Evolutionary conservation across 768 basidiomycete species (phyloP), one percentile per base, ranked within the genome.

Genomic region (Podaxis mareebaensis): DNA sequence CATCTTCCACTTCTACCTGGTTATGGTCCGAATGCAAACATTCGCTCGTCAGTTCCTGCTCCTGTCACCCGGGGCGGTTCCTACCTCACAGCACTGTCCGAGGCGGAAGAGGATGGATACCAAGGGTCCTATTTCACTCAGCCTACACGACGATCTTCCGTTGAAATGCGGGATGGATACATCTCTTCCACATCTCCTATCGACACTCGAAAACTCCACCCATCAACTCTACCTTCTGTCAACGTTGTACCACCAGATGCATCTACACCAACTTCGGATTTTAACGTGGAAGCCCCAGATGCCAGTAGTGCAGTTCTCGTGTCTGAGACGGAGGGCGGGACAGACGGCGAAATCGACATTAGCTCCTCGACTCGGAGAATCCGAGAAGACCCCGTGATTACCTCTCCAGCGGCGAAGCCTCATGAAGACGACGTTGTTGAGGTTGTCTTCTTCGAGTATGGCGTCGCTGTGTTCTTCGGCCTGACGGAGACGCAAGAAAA

Each of bases 401-500:
- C 38, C 15, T 17, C 48, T 39, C 42, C 61, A 20, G 22, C 52
- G 17, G 7, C 36, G 2, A n/a, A 39, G 26, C 46, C 46, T 10
- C 5, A 22, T 33, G 61, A 51, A 20, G 83, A 85, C 8, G 82
- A 85, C 15, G 79, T 89, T 39, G 91, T 87, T 0, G 91, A 93
- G 70, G 89, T 83, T 0, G 81, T 93, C 7, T 92, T 93, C 72
- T 93, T 94, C 64, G 84, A 87, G 39, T 93, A 96, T 71, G 96
- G 96, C 17, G 96, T 97, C 1, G 87, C 85, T 0, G 95, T 97
- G 0, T 97, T 97, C 75, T 95, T 95, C 72, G 96, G 96, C 1
- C 80, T 98, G 58, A 75, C 81, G 2, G 94, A 95, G 71, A 71
- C 76, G 3, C 87, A 96, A 70, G 96, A 98, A 76, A 82, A 80